Percentiles rank a stretch among this genome's conserved stretches.
phyloP scores from a whole-genome alignment of 208 protist genomes.

The Leptomonas pyrrhocoris region DNA sequence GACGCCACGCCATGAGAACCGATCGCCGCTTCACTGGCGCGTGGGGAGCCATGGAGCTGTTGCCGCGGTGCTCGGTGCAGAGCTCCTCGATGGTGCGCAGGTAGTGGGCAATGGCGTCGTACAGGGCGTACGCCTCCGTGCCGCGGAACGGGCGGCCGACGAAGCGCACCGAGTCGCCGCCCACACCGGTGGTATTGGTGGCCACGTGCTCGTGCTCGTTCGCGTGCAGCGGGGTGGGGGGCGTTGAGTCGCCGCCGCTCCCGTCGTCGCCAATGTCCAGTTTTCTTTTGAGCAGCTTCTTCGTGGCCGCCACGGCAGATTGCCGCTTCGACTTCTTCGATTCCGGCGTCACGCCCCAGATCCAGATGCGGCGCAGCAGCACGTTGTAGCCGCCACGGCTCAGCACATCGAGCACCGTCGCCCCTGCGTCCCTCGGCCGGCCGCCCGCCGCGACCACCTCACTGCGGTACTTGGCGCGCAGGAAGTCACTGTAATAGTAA shows the following conservation, averaged over 20 bases:
- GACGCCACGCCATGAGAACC: constrained; percentile 23
- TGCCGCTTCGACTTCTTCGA: constrained; percentile 1
- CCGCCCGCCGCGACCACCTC: constrained; percentile 24
- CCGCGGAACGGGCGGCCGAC: constrained; percentile 38
- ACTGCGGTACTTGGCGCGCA: constrained; percentile 37
- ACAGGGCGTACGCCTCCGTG: constrained; percentile 56
- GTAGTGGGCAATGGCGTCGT: constrained; percentile 64
- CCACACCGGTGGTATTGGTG: constrained; percentile 15
- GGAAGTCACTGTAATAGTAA: constrained; percentile 43
- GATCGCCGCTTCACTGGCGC: constrained; percentile 22
- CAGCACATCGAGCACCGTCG: constrained; percentile 35
- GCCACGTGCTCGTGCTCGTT: constrained; percentile 9
- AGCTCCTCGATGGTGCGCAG: constrained; percentile 38
- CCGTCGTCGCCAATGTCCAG: constrained; percentile 8
- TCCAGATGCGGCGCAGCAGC: constrained; percentile 50
- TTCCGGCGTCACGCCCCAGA: constrained; percentile 55
- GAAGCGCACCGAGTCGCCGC: not conserved
- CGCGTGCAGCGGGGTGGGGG: not conserved
- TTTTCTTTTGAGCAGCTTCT: constrained; percentile 15
- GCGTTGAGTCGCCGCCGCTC: not conserved
- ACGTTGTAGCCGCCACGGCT: constrained; percentile 46
- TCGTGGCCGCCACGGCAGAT: not conserved
- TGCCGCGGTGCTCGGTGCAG: constrained; percentile 30
- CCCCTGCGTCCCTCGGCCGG: constrained; percentile 24
- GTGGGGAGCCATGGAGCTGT: constrained; percentile 9